A percentile compares a stretch with the other conserved stretches of the same genome.
phyloP scores from a whole-genome alignment of 2,329 filamentous ascomycete species.

The Cryphonectria nitschkei region DNA sequence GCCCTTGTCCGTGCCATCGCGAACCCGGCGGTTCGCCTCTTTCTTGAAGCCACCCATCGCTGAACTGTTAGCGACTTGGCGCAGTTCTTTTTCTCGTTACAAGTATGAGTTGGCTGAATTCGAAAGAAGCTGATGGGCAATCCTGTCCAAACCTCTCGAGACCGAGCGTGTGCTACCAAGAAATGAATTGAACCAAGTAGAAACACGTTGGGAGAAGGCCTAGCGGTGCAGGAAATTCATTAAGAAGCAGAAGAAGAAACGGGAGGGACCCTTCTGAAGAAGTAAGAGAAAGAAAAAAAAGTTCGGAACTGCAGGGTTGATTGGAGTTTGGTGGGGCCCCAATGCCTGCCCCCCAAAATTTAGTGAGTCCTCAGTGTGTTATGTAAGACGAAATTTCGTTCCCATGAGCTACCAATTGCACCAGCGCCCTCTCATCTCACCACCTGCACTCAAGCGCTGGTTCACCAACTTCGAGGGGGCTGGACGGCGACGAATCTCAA shows the following conservation, averaged over 20 bases:
- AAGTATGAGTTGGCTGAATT: background rate
- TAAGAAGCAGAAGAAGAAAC: slow-evolving; percentile 24
- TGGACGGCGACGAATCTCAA: slow-evolving; percentile 7
- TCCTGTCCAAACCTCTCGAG: slow-evolving; percentile 8
- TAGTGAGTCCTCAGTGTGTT: slow-evolving; percentile 3
- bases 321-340: slow-evolving; percentile 18
- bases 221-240: slow-evolving; percentile 25
- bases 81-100: background rate
- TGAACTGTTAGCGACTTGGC: slow-evolving; percentile 19
- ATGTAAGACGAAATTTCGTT: slow-evolving; percentile 22
- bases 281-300: slow-evolving; percentile 23
- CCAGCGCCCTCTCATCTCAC: slow-evolving; percentile 10
- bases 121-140: background rate
- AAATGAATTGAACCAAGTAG: slow-evolving; percentile 33
- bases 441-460: background rate
- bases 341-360: slow-evolving; percentile 11
- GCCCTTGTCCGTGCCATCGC: slow-evolving; percentile 72
- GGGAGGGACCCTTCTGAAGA: background rate
- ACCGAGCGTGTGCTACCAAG: background rate
- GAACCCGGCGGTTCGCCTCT: slow-evolving; percentile 78
- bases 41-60: slow-evolving; percentile 90
- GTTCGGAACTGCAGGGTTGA: slow-evolving; percentile 25
- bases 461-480: slow-evolving; percentile 13
- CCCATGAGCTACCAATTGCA: slow-evolving; percentile 2
- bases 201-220: slow-evolving; percentile 31